Base-by-base conservation (phyloP, 495 filamentous ascomycete species). In the Talaromyces liani region DNA sequence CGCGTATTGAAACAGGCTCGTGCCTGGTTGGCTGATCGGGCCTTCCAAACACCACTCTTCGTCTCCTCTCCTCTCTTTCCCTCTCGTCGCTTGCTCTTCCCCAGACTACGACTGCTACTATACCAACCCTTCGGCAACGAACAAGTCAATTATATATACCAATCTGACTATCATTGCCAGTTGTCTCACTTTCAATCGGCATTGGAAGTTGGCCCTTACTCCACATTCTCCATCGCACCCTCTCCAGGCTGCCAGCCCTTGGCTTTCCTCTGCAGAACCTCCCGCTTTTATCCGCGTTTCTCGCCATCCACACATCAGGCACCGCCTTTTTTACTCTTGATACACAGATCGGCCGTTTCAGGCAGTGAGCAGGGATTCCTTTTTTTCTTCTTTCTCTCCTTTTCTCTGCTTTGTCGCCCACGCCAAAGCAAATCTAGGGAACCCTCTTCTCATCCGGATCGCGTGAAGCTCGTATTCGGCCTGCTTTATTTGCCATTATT, bases 241-340 rank as follows among this genome's bases (percentile, higher is more conserved):
- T 16, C 31, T n/a, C 45, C 45, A 41, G 36, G 36, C 36, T 41
- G 9, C 33, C 8, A 45, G 41, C 12, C 41, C 53, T 29, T 56
- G 10, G 24, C 53, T 56, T 14, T 14, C 8, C 51, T 6, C 12
- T 27, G 9, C 51, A 54, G 51, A 24, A 12, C 12, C 53, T 56
- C 53, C 53, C 53, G 53, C 53, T 29, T 56, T 56, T 29, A 29
- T 56, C 53, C 53, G 53, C 27, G 16, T 56, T 56, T 56, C 53
- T 29, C 53, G 27, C 53, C 53, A 29, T 56, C 12, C 22, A 56
- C 24, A 22, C 24, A 22, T 12, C 27, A 56, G 53, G 53, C 53
- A 56, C 29, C 53, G 53, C 53, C 36, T 56, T 56, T 55, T 56
- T 29, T 5, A 29, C 22, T 7, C 22, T 27, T 27, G 6, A 56